Base-by-base conservation (phyloP, 73 alveolate species). In the Paramecium tetraurelia region DNA sequence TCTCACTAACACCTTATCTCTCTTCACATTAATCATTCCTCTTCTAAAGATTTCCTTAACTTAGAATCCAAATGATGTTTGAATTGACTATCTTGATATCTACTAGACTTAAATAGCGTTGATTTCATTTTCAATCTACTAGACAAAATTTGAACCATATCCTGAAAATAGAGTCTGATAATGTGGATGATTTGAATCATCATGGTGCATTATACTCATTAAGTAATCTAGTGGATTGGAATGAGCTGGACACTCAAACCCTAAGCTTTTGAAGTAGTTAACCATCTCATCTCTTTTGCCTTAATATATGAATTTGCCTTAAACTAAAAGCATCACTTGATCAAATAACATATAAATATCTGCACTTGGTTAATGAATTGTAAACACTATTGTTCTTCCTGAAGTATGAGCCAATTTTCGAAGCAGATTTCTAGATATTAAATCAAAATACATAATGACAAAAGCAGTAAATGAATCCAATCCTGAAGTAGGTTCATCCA, bases 361-460 rank as follows among this genome's bases (percentile, higher is more conserved):
- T 12, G 98, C 93, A 18, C 93, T 84, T 21, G 98, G 98, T 70
- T 92, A 87, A 89, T 95, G 98, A 1, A 95, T 95, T 40, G 98
- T 95, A 71, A 95, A 93, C 1, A 94, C 85, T 4, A 95, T 86
- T 5, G 92, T 93, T 92, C 88, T 95, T 24, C 75, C 87, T 70
- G 71, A 72, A 10, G 58, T 43, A 9, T 20, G 59, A 59, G 59
- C 94, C 92, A 80, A 44, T 46, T 63, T 44, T 58, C 57, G 38
- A 41, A 89, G 94, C 22, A 68, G 31, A 27, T 86, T 33, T 63
- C 84, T 63, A 63, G 4, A 27, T 27, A 9, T 27, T 63, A 12
- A 36, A 5, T 29, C 2, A 40, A 72, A 14, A 0, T 72, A 72
- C 86, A 72, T 72, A 14, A 72, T 72, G 4, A 72, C 46, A 72